These are phyloP conservation scores for Pseudohyphozyma bogoriensis DNA, from an alignment of 768 basidiomycete genomes.

Conservation along the genomic window DNA sequence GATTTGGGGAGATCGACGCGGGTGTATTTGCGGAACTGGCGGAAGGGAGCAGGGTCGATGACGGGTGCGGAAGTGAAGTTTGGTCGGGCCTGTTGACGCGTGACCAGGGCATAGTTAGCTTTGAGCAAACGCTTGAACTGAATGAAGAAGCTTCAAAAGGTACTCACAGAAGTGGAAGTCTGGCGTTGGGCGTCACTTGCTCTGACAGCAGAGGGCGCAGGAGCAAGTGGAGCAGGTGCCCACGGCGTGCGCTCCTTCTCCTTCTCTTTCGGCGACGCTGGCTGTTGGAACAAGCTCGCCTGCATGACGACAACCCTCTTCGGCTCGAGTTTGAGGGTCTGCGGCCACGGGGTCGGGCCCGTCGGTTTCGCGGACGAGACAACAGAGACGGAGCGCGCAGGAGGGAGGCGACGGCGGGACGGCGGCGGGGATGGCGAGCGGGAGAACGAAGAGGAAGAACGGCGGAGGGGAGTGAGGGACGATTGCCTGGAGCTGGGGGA, in stretches of 20 bases:
- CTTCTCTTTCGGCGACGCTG: background rate
- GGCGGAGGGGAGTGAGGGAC: too few species aligned
- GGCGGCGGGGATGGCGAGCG: too few species aligned
- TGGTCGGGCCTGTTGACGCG: slow-evolving; percentile 7
- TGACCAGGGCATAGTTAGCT: too few species aligned
- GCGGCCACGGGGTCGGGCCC: background rate
- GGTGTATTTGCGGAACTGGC: slow-evolving; percentile 18
- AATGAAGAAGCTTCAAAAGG: background rate
- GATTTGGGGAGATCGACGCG: slow-evolving; percentile 42
- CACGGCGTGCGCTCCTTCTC: background rate
- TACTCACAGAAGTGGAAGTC: slow-evolving; percentile 2
- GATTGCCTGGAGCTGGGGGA: too few species aligned
- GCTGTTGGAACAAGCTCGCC: slow-evolving; percentile 55
- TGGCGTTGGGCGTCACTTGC: slow-evolving; percentile 52
- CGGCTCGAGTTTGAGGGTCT: slow-evolving; percentile 57
- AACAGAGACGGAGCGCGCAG: background rate
- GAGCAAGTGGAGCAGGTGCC: background rate
- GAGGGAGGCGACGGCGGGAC: background rate
- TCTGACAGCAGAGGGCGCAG: background rate
- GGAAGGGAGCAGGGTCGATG: slow-evolving; percentile 23
- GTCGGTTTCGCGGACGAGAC: background rate
- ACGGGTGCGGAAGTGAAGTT: slow-evolving; percentile 10
- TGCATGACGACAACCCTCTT: slow-evolving; percentile 92
- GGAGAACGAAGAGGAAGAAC: too few species aligned
- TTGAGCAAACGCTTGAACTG: background rate